Base-by-base conservation (phyloP, 225 moss, liverwort and hornwort genomes). In the Antitrichia curtipendula region DNA sequence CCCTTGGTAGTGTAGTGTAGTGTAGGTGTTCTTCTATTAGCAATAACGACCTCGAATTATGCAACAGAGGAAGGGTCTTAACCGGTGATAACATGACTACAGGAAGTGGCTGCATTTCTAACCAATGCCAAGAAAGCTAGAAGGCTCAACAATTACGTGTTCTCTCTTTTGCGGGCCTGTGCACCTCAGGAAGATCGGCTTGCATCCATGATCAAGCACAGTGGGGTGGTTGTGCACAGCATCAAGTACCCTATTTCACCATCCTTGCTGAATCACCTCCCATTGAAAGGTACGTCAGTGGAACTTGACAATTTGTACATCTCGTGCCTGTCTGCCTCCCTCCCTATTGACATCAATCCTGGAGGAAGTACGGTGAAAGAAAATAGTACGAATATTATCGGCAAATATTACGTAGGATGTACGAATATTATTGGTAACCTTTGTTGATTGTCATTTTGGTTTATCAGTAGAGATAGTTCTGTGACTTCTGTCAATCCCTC, bases 141-240 rank as follows among this genome's bases (percentile, higher is more conserved):
- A 86, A 94, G 98, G 88, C 95, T 98, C 47, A 98, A 98, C 85
- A 94, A 95, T 88, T 94, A 98, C 81, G 95, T 98, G 34, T 95
- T 96, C 86, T 97, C 98, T 40, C 94, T 97, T 87, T 89, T 98
- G 81, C 92, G 98, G 57, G 97, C 97, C 27, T 94, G 96, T 71
- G 94, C 96, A 82, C 98, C 97, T 36, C 95, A 96, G 59, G 95
- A 95, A 61, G 97, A 96, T 63, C 95, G 94, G 76, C 90, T 95
- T 83, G 96, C 98, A 47, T 94, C 94, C 50, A 93, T 98, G 94
- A 92, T 96, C 45, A 98, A 98, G 86, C 98, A 97, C 86, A 98
- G 94, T 91, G 98, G 97, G 70, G 94, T 93, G 84, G 97, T 98
- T 53, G 93, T 95, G 47, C 97, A 97, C 85, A 93, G 95, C 76